Evolutionary conservation across 2,329 filamentous ascomycete genomes (phyloP).

Genomic region (Ceratocystis huliohia): DNA sequence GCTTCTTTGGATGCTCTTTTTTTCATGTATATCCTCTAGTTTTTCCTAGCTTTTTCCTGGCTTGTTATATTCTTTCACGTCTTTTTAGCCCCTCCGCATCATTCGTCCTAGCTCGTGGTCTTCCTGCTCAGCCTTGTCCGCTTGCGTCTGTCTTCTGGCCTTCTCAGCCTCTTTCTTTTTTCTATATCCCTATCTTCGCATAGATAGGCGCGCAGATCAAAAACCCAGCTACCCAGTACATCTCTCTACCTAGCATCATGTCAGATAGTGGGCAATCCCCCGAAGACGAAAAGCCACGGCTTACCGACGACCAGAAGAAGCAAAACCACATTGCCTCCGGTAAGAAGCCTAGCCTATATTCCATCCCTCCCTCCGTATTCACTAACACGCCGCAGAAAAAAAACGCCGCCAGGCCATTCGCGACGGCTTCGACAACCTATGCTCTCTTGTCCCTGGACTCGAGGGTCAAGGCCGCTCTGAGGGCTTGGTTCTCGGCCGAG

Average conservation of each 20-base stretch:
- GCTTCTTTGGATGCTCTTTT: not conserved
- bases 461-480: constrained; percentile 76
- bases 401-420: constrained; percentile 53
- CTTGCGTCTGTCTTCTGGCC: not conserved
- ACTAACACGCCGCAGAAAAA: constrained; percentile 29
- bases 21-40: not conserved
- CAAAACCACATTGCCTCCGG: constrained; percentile 44
- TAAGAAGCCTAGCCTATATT: constrained; percentile 24
- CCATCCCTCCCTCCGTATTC: not conserved
- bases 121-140: not conserved
- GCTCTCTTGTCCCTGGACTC: constrained; percentile 66
- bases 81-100: not conserved
- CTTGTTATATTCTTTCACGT: not conserved
- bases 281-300: constrained; percentile 37
- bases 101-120: not conserved
- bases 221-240: not conserved
- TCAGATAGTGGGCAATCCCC: constrained; percentile 17
- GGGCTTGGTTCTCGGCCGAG: constrained; percentile 64
- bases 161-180: not conserved
- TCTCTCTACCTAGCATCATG: not conserved
- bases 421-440: constrained; percentile 70
- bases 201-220: not conserved
- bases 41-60: not conserved
- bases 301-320: constrained; percentile 44
- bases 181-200: not conserved